Evolutionary conservation across 257 asterid genomes (phyloP).

Genomic region (Capsicum chinense): DNA sequence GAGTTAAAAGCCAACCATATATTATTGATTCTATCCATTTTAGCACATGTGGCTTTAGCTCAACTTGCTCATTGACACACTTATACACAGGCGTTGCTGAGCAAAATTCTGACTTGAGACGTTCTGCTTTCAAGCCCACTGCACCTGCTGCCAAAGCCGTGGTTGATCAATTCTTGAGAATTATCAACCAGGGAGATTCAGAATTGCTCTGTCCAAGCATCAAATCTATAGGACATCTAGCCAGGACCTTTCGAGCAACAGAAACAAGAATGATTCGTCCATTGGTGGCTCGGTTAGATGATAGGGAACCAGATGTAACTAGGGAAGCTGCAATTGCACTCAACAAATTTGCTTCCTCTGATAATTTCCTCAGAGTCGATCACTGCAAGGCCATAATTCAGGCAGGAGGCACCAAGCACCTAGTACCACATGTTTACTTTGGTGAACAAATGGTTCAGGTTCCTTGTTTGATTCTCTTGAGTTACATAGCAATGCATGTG

Average conservation of each 20-base stretch:
- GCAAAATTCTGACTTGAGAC: slow-evolving; percentile 36
- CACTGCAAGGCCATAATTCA: slow-evolving; percentile 35
- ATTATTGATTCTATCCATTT: not conserved
- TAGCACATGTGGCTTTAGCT: not conserved
- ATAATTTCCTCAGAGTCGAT: slow-evolving; percentile 26
- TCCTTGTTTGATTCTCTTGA: slow-evolving; percentile 29
- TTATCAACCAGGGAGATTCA: slow-evolving; percentile 31
- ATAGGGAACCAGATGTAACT: slow-evolving; percentile 32
- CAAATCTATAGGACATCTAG: slow-evolving; percentile 31
- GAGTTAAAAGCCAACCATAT: not conserved
- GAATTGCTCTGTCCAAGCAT: slow-evolving; percentile 31
- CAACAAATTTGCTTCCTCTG: slow-evolving; percentile 28
- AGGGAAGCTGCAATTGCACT: slow-evolving; percentile 32
- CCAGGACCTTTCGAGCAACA: slow-evolving; percentile 39
- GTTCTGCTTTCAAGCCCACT: slow-evolving; percentile 34
- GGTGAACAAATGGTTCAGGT: slow-evolving; percentile 33
- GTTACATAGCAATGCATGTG: slow-evolving; percentile 30
- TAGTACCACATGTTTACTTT: slow-evolving; percentile 29
- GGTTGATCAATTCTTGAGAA: slow-evolving; percentile 35
- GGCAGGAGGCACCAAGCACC: slow-evolving; percentile 31
- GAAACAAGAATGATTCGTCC: slow-evolving; percentile 34
- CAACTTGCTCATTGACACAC: not conserved
- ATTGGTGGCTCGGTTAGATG: slow-evolving; percentile 28
- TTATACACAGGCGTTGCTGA: slow-evolving; percentile 31
- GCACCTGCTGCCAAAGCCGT: slow-evolving; percentile 39